These are phyloP conservation scores for Annulohypoxylon truncatum DNA, from an alignment of 2,329 filamentous ascomycete species.

Conservation along the genomic window DNA sequence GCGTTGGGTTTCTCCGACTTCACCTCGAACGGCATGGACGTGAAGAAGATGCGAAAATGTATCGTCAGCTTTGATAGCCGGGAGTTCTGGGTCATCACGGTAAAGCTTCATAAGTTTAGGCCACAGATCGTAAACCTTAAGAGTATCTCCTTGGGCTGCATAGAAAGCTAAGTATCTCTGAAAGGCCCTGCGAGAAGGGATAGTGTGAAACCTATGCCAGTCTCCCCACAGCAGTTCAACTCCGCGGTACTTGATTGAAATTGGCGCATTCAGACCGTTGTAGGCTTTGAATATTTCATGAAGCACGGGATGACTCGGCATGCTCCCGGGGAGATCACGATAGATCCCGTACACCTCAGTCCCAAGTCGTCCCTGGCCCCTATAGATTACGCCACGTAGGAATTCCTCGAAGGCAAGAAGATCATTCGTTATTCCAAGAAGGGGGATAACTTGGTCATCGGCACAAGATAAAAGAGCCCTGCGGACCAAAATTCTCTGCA, in stretches of 20 bases:
- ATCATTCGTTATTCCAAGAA: conserved; percentile 58
- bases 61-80: conserved; percentile 50
- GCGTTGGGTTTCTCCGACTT: conserved; percentile 67
- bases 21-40: conserved; percentile 76
- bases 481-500: conserved; percentile 48
- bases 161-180: conserved; percentile 63
- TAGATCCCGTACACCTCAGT: conserved; percentile 60
- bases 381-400: conserved; percentile 50
- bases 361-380: conserved; percentile 50
- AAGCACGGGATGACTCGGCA: conserved; percentile 55
- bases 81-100: conserved; percentile 46
- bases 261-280: conserved; percentile 50
- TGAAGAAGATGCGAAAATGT: conserved; percentile 72
- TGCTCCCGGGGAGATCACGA: conserved; percentile 55
- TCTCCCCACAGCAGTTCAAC: conserved; percentile 62
- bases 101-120: conserved; percentile 55
- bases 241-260: conserved; percentile 53
- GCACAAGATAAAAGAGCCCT: conserved; percentile 45
- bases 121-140: conserved; percentile 59
- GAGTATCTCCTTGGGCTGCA: conserved; percentile 60
- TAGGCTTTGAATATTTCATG: conserved; percentile 57
- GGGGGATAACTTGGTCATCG: conserved; percentile 47
- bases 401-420: conserved; percentile 58
- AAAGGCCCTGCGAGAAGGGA: conserved; percentile 59
- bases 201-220: conserved; percentile 57